These are phyloP conservation scores for Lachancea cidri DNA, from an alignment of 805 yeast genomes.

Conservation along the genomic window DNA sequence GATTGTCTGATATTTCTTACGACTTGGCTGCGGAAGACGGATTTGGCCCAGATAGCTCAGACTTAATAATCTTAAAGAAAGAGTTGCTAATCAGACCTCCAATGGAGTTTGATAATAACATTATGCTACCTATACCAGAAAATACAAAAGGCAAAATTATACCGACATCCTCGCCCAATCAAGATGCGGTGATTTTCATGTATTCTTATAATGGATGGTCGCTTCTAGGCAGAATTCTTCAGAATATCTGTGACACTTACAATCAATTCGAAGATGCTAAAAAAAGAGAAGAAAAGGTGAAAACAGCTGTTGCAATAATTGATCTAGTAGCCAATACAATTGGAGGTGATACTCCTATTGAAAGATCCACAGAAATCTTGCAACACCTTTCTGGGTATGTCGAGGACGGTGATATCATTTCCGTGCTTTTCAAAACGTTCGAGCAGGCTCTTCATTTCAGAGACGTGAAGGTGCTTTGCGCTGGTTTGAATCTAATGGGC, in stretches of 20 bases:
- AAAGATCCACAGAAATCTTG: slow-evolving; percentile 38
- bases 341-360: slow-evolving; percentile 33
- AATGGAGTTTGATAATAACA: slow-evolving; percentile 43
- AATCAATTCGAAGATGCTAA: slow-evolving; percentile 30
- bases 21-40: slow-evolving; percentile 39
- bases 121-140: slow-evolving; percentile 40
- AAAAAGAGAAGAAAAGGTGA: slow-evolving; percentile 34
- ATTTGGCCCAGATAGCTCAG: slow-evolving; percentile 28
- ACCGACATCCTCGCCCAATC: slow-evolving; percentile 40
- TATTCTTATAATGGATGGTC: slow-evolving; percentile 86
- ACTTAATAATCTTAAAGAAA: slow-evolving; percentile 45
- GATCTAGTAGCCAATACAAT: slow-evolving; percentile 47
- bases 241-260: slow-evolving; percentile 42
- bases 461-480: slow-evolving; percentile 40
- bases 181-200: slow-evolving; percentile 54
- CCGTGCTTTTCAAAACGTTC: slow-evolving; percentile 57
- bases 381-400: slow-evolving; percentile 38
- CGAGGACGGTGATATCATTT: slow-evolving; percentile 55
- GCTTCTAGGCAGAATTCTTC: slow-evolving; percentile 69
- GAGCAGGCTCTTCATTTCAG: slow-evolving; percentile 62
- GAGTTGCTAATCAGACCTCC: slow-evolving; percentile 53
- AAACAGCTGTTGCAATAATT: slow-evolving; percentile 44
- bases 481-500: slow-evolving; percentile 46
- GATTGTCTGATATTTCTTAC: slow-evolving; percentile 38
- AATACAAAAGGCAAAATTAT: slow-evolving; percentile 71